Percentiles rank a stretch among this genome's conserved stretches.
These are phyloP conservation scores for Cinnamomum micranthum DNA, from an alignment of 164 flowering plant genomes.

Conservation along the genomic window DNA sequence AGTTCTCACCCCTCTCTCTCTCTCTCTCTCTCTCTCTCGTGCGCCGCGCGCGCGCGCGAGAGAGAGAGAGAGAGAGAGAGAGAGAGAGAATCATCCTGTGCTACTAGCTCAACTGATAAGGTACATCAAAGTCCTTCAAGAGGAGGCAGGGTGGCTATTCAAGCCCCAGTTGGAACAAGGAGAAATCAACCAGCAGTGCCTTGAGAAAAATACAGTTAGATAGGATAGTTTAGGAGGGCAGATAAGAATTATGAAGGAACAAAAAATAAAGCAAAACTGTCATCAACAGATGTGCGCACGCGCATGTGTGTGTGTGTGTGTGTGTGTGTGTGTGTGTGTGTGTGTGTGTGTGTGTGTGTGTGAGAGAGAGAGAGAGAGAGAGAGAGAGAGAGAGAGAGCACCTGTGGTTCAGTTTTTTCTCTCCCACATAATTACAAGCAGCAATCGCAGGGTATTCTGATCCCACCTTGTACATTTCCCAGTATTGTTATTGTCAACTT, in stretches of 20 bases:
- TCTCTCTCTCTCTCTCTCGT: no score
- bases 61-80: no score
- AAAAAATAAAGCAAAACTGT: background rate
- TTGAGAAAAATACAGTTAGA: no score
- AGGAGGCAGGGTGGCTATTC: background rate
- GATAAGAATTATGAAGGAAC: background rate
- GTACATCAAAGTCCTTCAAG: background rate
- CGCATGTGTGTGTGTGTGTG: fast-evolving
- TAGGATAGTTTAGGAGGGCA: no score
- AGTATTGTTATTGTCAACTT: background rate
- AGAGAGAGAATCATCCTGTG: no score
- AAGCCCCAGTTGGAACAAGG: background rate
- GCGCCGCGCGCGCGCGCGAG: no score
- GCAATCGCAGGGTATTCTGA: slow-evolving; percentile 4
- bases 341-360: no score
- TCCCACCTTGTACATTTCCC: slow-evolving; percentile 12
- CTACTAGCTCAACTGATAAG: background rate
- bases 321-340: fast-evolving
- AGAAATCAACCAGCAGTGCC: no score
- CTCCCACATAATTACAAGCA: slow-evolving; percentile 6
- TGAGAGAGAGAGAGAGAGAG: no score
- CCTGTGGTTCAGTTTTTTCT: slow-evolving; percentile 22
- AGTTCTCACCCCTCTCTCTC: no score
- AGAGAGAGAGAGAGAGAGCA: slow-evolving; percentile 13
- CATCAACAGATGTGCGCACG: no score